Percentiles rank a stretch among this genome's conserved stretches.
These are phyloP conservation scores for Fusarium penzigii DNA, from an alignment of 2,329 filamentous ascomycete genomes.

Conservation along the genomic window DNA sequence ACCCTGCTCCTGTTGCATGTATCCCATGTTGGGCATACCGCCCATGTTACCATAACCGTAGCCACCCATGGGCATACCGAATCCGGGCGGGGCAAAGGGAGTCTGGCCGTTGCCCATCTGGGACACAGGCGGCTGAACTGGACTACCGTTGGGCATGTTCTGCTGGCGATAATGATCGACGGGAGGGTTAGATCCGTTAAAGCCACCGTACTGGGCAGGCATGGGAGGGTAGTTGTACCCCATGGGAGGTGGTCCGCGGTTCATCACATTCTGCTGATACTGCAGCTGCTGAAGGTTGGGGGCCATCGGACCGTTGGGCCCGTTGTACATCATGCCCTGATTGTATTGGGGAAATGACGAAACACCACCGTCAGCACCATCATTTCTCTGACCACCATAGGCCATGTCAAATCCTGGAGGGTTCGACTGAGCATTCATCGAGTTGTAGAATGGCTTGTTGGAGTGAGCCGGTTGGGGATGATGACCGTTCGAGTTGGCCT, in stretches of 20 bases:
- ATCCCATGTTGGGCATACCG: slow-evolving; percentile 51
- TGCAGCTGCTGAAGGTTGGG: slow-evolving; percentile 56
- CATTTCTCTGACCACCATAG: slow-evolving; percentile 53
- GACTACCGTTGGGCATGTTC: slow-evolving; percentile 51
- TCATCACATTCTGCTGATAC: slow-evolving; percentile 61
- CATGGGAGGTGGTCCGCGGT: slow-evolving; percentile 53
- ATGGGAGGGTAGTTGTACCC: slow-evolving; percentile 59
- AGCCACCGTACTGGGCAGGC: slow-evolving; percentile 58
- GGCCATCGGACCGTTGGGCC: slow-evolving; percentile 45
- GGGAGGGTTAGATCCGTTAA: slow-evolving; percentile 47
- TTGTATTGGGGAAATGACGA: slow-evolving; percentile 52
- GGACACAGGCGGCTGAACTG: slow-evolving; percentile 49
- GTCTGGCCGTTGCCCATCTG: slow-evolving; percentile 45
- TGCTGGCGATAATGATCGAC: slow-evolving; percentile 59
- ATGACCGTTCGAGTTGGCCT: slow-evolving; percentile 48
- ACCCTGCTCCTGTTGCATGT: slow-evolving; percentile 54
- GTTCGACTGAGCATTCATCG: slow-evolving; percentile 44
- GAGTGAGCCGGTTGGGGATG: slow-evolving; percentile 43
- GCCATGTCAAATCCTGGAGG: slow-evolving; percentile 51
- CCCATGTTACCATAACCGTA: slow-evolving; percentile 48
- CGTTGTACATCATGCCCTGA: slow-evolving; percentile 54
- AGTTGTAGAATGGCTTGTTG: slow-evolving; percentile 55
- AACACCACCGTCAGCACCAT: slow-evolving; percentile 52
- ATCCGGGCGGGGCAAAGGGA: slow-evolving; percentile 52
- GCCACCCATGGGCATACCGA: slow-evolving; percentile 48